Conservation (phyloP, 1,139 yeast species). For the Saccharomyces hybrid region DNA sequence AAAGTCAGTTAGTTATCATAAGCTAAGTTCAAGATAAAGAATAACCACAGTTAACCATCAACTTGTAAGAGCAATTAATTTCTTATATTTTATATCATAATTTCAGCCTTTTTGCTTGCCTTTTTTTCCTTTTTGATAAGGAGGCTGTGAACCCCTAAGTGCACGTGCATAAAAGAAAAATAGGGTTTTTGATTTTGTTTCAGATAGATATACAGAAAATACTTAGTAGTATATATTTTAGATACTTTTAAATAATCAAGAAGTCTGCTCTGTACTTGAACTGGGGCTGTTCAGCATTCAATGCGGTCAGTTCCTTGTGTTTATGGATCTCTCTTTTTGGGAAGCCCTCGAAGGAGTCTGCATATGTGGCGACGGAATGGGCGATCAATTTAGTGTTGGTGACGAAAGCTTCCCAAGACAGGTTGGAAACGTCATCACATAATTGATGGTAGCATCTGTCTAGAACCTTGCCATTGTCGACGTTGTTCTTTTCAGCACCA, state of each 20-base stretch:
- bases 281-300: conserved; percentile 6
- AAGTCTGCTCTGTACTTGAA: conserved; percentile 31
- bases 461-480: conserved; percentile 59
- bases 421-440: conserved; percentile 74
- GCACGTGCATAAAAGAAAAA: background rate
- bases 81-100: background rate
- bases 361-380: conserved; percentile 83
- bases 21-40: background rate
- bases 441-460: conserved; percentile 83
- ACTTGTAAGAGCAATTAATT: background rate
- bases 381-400: conserved; percentile 80
- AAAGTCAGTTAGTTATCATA: background rate
- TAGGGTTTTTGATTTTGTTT: background rate
- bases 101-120: background rate
- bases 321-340: conserved; percentile 32
- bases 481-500: conserved; percentile 81
- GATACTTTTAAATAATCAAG: conserved; percentile 19
- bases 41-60: background rate
- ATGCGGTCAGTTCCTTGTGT: background rate
- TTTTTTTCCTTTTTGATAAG: background rate
- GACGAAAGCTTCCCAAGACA: conserved; percentile 79
- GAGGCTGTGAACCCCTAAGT: background rate
- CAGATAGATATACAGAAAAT: background rate
- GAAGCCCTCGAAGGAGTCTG: conserved; percentile 54
- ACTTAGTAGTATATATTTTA: background rate